Evolutionary conservation across 139 green algal genomes (phyloP), one percentile per base, ranked within the genome.

Genomic region (Coelastrella sp.): DNA sequence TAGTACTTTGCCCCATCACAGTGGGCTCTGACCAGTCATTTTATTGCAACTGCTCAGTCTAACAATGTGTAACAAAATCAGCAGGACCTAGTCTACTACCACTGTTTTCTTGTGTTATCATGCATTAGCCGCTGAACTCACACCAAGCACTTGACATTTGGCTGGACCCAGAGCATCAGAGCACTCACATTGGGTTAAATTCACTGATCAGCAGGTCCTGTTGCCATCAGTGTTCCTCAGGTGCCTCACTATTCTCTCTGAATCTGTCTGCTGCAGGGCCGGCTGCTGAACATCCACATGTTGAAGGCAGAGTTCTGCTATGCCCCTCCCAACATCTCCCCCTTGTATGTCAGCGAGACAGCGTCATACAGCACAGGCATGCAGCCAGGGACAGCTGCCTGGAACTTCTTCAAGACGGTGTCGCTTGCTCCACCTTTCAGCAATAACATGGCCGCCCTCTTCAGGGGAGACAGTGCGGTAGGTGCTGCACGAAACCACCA

Each of bases 261-360:
- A 85, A 85, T 70, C 79, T 74, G 8, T 27, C 35, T 74, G 80
- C 82, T 80, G 10, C 74, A 90, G 85, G 85, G 85, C 7, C 27
- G 27, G 58, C 74, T 88, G 68, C 15, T 90, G 20, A 90, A 90
- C 58, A 84, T 90, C 11, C 35, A 72, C 9, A 81, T 81, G 68
- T 22, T 49, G 20, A 91, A 91, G 88, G 88, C 24, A 6, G 88
- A 91, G 88, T 84, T 91, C 68, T 91, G 88, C 59, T 91, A 91
- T 72, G 68, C 81, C 5, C 87, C 87, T 6, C 88, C 88, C 24
- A 88, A 22, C 22, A 75, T 91, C 20, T 82, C 65, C 0, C 76
- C 80, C 8, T 19, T 91, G 65, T 78, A 84, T 25, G 88, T 91
- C 80, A 88, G 65, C 70, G 84, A 91, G 80, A 91, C 68, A 78